phyloP scores from a whole-genome alignment of 192 early-diverging fungal species.

The Obelidium mucronatum region DNA sequence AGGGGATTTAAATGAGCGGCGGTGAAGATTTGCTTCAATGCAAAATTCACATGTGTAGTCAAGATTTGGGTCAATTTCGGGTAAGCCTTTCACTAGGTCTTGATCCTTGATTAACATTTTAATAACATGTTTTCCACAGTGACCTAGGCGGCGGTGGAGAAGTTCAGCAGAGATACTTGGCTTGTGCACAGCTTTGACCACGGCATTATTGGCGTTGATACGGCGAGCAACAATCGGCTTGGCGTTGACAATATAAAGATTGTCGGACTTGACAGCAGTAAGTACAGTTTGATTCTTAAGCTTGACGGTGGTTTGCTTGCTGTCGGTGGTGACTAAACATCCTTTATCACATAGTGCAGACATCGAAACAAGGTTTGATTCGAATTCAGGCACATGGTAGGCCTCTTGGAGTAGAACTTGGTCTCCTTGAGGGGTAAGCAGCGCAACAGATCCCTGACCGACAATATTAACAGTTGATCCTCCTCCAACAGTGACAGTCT shows the following conservation, averaged over 20 bases:
- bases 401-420: background rate
- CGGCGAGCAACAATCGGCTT: background rate
- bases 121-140: background rate
- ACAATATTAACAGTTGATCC: background rate
- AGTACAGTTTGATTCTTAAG: background rate
- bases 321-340: background rate
- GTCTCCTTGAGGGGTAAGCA: background rate
- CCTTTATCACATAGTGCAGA: background rate
- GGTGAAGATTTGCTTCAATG: background rate
- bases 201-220: no score
- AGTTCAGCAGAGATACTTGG: background rate
- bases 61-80: background rate
- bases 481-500: background rate
- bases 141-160: background rate
- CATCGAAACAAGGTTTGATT: background rate
- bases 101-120: background rate
- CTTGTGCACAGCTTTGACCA: background rate
- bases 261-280: background rate
- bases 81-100: background rate
- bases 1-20: background rate
- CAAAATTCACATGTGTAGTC: background rate
- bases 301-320: background rate
- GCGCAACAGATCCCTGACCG: background rate
- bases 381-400: background rate
- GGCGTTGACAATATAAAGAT: background rate